These are phyloP conservation scores for Corinectria fuckeliana DNA, from an alignment of 2,329 filamentous ascomycete species.

Conservation along the genomic window DNA sequence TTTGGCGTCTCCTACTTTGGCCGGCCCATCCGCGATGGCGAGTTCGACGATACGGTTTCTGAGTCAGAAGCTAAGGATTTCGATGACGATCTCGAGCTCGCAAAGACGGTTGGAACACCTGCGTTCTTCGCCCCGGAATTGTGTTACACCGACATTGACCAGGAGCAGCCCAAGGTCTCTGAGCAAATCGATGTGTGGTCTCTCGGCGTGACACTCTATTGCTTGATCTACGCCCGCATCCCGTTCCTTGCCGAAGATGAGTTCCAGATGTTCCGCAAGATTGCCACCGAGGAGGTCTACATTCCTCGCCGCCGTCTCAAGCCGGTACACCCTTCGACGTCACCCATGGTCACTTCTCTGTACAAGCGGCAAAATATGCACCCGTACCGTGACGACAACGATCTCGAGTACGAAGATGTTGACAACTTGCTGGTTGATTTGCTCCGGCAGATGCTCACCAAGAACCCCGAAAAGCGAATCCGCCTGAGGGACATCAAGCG, in stretches of 20 bases:
- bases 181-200: conserved; percentile 98
- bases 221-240: conserved; percentile 90
- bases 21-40: conserved; percentile 81
- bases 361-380: conserved; percentile 65
- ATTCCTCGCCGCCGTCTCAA: conserved; percentile 84
- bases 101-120: conserved; percentile 96
- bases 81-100: conserved; percentile 93
- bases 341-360: conserved; percentile 60
- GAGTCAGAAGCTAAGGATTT: conserved; percentile 87
- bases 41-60: conserved; percentile 74
- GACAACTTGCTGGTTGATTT: conserved; percentile 82
- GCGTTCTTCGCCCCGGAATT: conserved; percentile 97
- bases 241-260: conserved; percentile 93
- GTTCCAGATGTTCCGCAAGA: conserved; percentile 88
- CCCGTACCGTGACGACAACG: conserved; percentile 77
- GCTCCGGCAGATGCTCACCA: conserved; percentile 78
- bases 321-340: conserved; percentile 69
- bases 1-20: conserved; percentile 99
- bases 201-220: conserved; percentile 93
- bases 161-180: conserved; percentile 77
- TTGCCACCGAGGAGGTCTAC: conserved; percentile 91
- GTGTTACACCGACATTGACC: conserved; percentile 82
- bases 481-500: conserved; percentile 90
- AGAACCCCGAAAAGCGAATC: conserved; percentile 89
- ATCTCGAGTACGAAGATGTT: conserved; percentile 84